phyloP scores from a whole-genome alignment of 768 basidiomycete genomes.

The Pulveroboletus sp. region DNA sequence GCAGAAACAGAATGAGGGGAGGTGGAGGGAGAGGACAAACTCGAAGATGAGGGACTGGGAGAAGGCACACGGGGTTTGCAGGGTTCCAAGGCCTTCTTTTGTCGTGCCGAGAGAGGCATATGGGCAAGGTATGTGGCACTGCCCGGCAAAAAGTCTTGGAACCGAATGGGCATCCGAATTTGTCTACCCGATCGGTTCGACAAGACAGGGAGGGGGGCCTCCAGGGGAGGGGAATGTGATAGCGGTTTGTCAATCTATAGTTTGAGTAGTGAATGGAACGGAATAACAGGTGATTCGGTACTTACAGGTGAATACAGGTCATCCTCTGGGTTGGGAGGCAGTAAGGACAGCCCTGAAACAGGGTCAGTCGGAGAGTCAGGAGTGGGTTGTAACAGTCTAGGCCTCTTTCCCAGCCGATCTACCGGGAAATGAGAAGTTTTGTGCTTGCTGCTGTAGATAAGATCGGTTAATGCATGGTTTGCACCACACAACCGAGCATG shows the following conservation, averaged over 20 bases:
- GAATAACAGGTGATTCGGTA: too few relatives aligned
- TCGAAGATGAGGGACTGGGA: neutral
- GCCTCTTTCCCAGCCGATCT: neutral
- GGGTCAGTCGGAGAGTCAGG: too few relatives aligned
- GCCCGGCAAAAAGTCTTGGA: constrained; percentile 1
- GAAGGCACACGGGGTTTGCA: neutral
- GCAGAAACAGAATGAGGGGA: neutral
- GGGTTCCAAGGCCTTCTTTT: neutral
- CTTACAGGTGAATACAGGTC: too few relatives aligned
- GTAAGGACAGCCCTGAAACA: too few relatives aligned
- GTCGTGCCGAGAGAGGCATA: neutral
- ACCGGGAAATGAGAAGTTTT: neutral
- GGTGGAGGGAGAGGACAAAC: neutral
- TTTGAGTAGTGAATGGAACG: too few relatives aligned
- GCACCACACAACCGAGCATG: neutral
- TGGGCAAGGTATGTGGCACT: neutral
- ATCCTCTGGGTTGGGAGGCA: too few relatives aligned
- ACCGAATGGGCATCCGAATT: neutral
- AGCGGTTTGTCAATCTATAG: too few relatives aligned
- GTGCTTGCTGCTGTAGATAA: neutral
- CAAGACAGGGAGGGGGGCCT: too few relatives aligned
- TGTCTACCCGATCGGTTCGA: neutral
- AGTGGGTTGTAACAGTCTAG: too few relatives aligned
- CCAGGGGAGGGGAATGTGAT: too few relatives aligned
- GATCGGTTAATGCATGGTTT: neutral